Evolutionary conservation across 2,329 filamentous ascomycete genomes (phyloP), one percentile per base, ranked within the genome.

Genomic region (Cryphonectria carpinicola): DNA sequence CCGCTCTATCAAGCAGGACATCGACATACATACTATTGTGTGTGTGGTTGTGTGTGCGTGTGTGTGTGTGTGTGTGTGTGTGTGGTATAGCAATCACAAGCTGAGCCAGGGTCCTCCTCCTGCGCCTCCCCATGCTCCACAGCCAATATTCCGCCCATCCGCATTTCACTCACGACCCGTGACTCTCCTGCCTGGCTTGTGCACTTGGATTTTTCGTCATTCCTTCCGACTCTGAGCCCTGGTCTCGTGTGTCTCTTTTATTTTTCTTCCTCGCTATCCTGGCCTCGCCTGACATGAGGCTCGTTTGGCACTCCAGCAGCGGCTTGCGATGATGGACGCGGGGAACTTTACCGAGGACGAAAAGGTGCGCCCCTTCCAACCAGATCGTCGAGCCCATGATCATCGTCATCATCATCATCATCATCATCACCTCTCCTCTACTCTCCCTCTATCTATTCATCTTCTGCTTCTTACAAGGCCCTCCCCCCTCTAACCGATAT

Each of bases 271-370:
- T 25, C 39, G 35, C 52, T 54, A 52, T 37, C 56, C 67, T 69
- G 41, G 22, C 65, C 54, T 35, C 69, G 43, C 69, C 62, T 69
- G 71, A 72, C 67, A 72, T 72, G 71, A 71, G 63, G 67, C 69
- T 49, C 49, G 49, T 64, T 54, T 49, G 65, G 41, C 43, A 46
- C 19, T 56, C 37, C 56, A 67, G 66, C 56, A 67, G 66, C 72
- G 66, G 70, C 68, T 68, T 71, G 62, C 73, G 76, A 76, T 74
- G 75, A 85, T 84, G 83, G 82, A 83, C 74, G 79, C 79, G 66
- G 66, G 66, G 37, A 68, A 68, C 35, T 86, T 88, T 73, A 85
- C 81, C 65, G 84, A 86, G 69, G 80, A 80, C 67, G 86, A 88
- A 78, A 87, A 86, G 84, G 86, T 87, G 81, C 69, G 71, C n/a